Evolutionary conservation across 306 rosid genomes (phyloP), one percentile per base, ranked within the genome.

Genomic region (Trifolium subterraneum): DNA sequence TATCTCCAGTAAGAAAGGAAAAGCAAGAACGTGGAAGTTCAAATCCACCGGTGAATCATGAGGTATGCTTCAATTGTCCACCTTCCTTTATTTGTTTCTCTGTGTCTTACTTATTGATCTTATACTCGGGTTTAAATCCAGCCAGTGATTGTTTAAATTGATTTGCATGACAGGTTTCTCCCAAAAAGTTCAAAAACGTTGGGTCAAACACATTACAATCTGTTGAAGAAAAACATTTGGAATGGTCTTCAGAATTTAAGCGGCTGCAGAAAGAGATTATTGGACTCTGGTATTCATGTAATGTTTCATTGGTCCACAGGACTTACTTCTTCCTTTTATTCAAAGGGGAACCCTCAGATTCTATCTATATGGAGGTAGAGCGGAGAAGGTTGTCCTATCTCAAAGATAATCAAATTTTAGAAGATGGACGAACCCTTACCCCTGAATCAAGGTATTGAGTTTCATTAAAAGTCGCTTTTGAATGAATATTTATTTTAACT

Each of bases 281-380:
- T 36, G 87, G 85, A 73, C 90, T 88, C 54, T 93, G 97, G 97
- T 84, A 93, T 59, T 88, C 76, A 67, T 93, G 96, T 75, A 82
- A 88, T 48, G 89, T 90, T 74, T 86, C 98, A 55, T 82, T 93
- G 84, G 87, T 89, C 69, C 97, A 93, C 80, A 86, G 98, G 73
- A 93, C 97, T 64, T 93, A 89, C 81, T 93, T 93, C 84, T 90
- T 90, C 86, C 92, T 90, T 77, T 84, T 90, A 23, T 85, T 93
- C 81, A 82, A 79, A 74, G 97, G 98, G 61, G 98, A 93, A 10
- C 85, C 81, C 0, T 67, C 88, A 48, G 98, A 93, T 84, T 89
- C 95, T 47, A 86, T 89, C 79, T 93, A 93, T 76, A 83, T 89
- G 90, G 93, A 93, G 87, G 98, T 93, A 39, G 98, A 93, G 82